phyloP scores from a whole-genome alignment of 106 monocot species.

The Dendrobium nobile region DNA sequence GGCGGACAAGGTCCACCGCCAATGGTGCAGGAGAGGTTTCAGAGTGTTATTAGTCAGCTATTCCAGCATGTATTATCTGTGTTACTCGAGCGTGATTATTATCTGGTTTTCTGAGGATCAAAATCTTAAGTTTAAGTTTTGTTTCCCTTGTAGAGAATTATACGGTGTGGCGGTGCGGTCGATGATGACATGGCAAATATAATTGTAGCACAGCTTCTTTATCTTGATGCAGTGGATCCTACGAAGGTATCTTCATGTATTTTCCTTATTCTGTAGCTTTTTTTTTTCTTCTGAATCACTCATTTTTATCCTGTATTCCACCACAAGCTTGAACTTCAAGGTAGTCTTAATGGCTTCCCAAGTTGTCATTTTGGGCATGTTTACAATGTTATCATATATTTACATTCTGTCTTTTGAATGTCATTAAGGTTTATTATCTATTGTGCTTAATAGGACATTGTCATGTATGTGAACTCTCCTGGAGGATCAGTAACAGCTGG shows the following conservation, averaged over 20 bases:
- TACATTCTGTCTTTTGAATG: too few relatives aligned
- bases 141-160: conserved; percentile 55
- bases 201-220: conserved; percentile 80
- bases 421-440: too few relatives aligned
- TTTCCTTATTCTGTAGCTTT: background rate
- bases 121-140: background rate
- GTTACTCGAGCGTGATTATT: background rate
- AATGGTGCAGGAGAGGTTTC: conserved; percentile 83
- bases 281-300: too few relatives aligned
- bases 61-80: conserved; percentile 69
- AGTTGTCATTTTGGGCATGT: background rate
- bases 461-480: conserved; percentile 99
- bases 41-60: conserved; percentile 81
- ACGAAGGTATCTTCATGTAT: conserved; percentile 45
- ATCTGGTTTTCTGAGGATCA: background rate
- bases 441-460: conserved; percentile 59
- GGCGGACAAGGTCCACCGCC: conserved; percentile 83
- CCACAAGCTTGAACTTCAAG: too few relatives aligned
- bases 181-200: conserved; percentile 97
- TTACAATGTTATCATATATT: background rate
- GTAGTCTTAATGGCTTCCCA: too few relatives aligned
- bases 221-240: conserved; percentile 92
- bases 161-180: conserved; percentile 85
- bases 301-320: too few relatives aligned
- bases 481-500: conserved; percentile 99